Conservation (phyloP, 352 stramenopile species). For the Phytophthora meadii region DNA sequence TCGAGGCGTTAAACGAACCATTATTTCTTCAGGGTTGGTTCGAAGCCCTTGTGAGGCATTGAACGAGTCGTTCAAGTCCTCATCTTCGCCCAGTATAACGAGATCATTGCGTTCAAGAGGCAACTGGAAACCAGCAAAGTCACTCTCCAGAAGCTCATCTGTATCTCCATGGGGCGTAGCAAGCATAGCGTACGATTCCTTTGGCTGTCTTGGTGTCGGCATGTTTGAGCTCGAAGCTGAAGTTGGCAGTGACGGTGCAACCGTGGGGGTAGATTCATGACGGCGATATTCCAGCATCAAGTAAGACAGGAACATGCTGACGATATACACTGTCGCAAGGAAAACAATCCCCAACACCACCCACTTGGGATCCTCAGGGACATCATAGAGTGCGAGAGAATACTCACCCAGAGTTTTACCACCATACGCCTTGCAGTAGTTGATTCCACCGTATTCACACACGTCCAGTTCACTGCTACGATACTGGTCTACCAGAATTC, state of each 20-base stretch:
- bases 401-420: slow-evolving; percentile 45
- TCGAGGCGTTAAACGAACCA: slow-evolving; percentile 30
- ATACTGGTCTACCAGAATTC: slow-evolving; percentile 57
- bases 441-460: slow-evolving; percentile 44
- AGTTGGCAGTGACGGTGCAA: slow-evolving; percentile 13
- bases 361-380: slow-evolving; percentile 51
- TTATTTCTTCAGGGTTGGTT: slow-evolving; percentile 26
- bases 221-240: slow-evolving; percentile 16
- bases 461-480: slow-evolving; percentile 36
- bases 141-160: slow-evolving; percentile 37
- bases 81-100: slow-evolving; percentile 11
- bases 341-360: slow-evolving; percentile 42
- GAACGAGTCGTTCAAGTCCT: slow-evolving; percentile 24
- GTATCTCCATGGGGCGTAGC: slow-evolving; percentile 34
- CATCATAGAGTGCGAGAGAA: slow-evolving; percentile 43
- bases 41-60: slow-evolving; percentile 28
- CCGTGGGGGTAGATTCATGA: slow-evolving; percentile 25
- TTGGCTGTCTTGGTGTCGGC: slow-evolving; percentile 22
- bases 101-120: slow-evolving; percentile 13
- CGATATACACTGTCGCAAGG: slow-evolving; percentile 34
- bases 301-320: slow-evolving; percentile 43
- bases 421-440: slow-evolving; percentile 50
- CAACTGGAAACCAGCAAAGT: slow-evolving; percentile 24
- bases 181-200: slow-evolving; percentile 50
- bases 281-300: slow-evolving; percentile 47